Evolutionary conservation across 306 rosid species (phyloP).

Genomic region (Prunus armeniaca): DNA sequence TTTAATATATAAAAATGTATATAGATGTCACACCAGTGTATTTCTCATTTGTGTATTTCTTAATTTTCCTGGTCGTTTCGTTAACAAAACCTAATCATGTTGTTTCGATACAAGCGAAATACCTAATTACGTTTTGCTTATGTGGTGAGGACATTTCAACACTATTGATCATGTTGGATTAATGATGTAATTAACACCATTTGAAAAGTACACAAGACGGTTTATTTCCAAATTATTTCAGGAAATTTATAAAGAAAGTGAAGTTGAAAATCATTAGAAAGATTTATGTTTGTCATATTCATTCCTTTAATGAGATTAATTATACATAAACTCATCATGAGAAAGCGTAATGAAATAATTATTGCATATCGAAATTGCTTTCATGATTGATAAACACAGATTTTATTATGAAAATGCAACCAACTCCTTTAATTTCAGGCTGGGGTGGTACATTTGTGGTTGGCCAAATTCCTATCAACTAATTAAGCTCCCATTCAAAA

Average conservation of each 20-base stretch:
- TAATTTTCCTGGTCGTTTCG: no score
- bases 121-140: no score
- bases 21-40: neutral
- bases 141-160: neutral
- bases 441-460: no score
- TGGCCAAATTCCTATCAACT: no score
- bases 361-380: neutral
- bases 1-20: neutral
- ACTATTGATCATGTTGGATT: neutral
- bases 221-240: no score
- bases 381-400: neutral
- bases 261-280: neutral
- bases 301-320: neutral
- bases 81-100: no score
- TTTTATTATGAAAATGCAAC: no score
- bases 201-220: no score
- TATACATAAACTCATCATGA: neutral
- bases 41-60: neutral
- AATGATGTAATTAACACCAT: neutral
- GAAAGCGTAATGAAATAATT: neutral
- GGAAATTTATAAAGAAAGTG: no score
- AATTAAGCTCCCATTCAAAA: neutral
- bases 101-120: no score
- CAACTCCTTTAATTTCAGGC: neutral
- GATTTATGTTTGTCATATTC: neutral